Percentiles rank a stretch among this genome's conserved stretches.
These are phyloP conservation scores for Epichloe amarillans DNA, from an alignment of 2,329 filamentous ascomycete genomes.

Conservation along the genomic window DNA sequence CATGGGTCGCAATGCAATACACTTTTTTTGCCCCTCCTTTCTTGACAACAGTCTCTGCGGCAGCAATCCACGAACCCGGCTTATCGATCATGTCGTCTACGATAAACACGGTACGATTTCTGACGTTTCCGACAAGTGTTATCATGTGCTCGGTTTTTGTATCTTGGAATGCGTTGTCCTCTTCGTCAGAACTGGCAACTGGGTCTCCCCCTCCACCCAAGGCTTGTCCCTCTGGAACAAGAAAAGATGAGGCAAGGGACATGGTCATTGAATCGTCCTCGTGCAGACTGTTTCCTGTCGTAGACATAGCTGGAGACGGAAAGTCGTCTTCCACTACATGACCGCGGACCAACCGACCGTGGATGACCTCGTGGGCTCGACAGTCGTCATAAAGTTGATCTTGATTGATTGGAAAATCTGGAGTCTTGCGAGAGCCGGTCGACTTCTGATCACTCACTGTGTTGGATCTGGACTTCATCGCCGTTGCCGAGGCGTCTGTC, in stretches of 20 bases:
- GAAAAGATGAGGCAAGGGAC: constrained; percentile 68
- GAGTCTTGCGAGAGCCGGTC: constrained; percentile 13
- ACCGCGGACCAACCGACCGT: constrained; percentile 79
- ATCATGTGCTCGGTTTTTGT: constrained; percentile 84
- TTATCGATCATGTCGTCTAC: constrained; percentile 99
- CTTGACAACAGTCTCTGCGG: constrained; percentile 92
- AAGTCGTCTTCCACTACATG: constrained; percentile 94
- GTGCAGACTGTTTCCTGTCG: constrained; percentile 48
- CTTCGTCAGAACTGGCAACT: constrained; percentile 73
- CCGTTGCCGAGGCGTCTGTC: constrained; percentile 4
- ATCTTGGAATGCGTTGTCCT: constrained; percentile 77
- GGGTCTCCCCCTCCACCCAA: constrained; percentile 78
- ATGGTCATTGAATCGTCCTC: constrained; percentile 74
- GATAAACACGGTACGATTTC: constrained; percentile 76
- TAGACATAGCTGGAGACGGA: constrained; percentile 61
- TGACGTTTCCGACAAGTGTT: constrained; percentile 91
- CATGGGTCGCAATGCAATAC: constrained; percentile 95
- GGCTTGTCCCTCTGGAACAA: constrained; percentile 52
- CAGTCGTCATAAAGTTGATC: constrained; percentile 57
- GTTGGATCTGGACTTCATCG: constrained; percentile 5
- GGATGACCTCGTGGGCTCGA: constrained; percentile 78
- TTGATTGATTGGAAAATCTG: constrained; percentile 19
- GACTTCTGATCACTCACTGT: constrained; percentile 8
- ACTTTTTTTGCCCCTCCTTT: constrained; percentile 78
- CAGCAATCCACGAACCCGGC: constrained; percentile 90